Base-by-base conservation (phyloP, 495 filamentous ascomycete species). In the Xylaria cubensis region DNA sequence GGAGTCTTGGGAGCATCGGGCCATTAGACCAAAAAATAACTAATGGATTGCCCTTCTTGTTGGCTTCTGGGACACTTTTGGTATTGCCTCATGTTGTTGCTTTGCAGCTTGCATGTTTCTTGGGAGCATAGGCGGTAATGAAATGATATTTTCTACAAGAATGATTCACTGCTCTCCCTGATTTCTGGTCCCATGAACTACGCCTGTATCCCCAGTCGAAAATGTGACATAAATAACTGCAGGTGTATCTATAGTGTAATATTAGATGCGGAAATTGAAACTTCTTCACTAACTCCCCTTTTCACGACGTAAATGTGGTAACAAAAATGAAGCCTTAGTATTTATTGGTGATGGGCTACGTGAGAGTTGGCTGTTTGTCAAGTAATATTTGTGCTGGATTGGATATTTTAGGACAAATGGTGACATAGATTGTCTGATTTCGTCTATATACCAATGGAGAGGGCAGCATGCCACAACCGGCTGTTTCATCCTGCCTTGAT, bases 181-280 rank as follows among this genome's bases (percentile, higher is more conserved):
- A 51, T 7, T 50, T 51, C 13, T 29, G 7, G 44, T 53, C 17
- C 29, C 10, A 53, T 46, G 9, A 51, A 32, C 13, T 32, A 66
- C 24, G 46, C 4, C 19, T 32, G n/a, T 24, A 32, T 53, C 1
- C 42, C 64, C 26, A 39, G 42, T 15, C 34, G 10, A 44, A 9
- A 55, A 26, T 29, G n/a, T 29, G 50, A 42, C 19, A 44, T 17
- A 34, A 56, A 8, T 19, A 55, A 67, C 8, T 56, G 17, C n/a
- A 42, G 19, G 48, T 56, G 48, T 56, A 42, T 67, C n/a, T n/a
- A 56, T 55, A 67, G 44, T 67, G 46, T 67, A 53, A 48, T 67
- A 51, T 39, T 67, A 53, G 13, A 0, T 32, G 32, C 26, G 24
- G 17, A 48, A 24, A 64, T 64, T 39, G 36, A 42, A 5, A 10